phyloP scores from a whole-genome alignment of 176 grass and related monocot genomes.

The Saccharum officinarum region DNA sequence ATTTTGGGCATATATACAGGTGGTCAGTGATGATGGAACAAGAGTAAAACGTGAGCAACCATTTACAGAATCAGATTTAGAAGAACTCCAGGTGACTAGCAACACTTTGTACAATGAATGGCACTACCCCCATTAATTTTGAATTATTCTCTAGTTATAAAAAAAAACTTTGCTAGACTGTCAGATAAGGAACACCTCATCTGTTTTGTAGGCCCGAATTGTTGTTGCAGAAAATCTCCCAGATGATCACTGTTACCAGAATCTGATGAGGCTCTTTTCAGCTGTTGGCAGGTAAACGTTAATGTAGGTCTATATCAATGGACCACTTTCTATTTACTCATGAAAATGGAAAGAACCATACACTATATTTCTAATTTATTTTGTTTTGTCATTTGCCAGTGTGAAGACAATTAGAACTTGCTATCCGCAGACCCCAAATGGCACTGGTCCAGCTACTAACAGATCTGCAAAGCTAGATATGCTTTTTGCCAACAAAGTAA shows the following conservation, averaged over 20 bases:
- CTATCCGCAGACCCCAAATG: conserved; percentile 88
- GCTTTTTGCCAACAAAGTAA: conserved; percentile 99
- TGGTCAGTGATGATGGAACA: conserved; percentile 94
- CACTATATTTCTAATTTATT: conserved; percentile 23
- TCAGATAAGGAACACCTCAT: conserved; percentile 3
- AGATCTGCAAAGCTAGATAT: conserved; percentile 95
- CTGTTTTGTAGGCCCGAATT: conserved; percentile 72
- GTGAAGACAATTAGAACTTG: conserved; percentile 97
- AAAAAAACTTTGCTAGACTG: conserved; percentile 24
- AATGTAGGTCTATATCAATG: conserved; percentile 22
- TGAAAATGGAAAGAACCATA: conserved; percentile 10
- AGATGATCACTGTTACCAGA: conserved; percentile 99
- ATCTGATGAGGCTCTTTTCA: conserved; percentile 98
- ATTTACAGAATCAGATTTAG: conserved; percentile 91
- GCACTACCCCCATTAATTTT: neutral
- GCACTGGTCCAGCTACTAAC: conserved; percentile 77
- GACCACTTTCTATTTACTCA: neutral
- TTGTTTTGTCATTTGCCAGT: conserved; percentile 50
- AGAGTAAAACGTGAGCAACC: conserved; percentile 73
- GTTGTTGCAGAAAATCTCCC: conserved; percentile 97
- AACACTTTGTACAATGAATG: conserved; percentile 10
- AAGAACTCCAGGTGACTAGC: conserved; percentile 77
- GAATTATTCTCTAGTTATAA: neutral
- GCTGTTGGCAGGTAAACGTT: conserved; percentile 75
- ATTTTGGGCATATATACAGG: conserved; percentile 47